phyloP scores from a whole-genome alignment of 1,139 yeast genomes.

The Hansenula sp. region DNA sequence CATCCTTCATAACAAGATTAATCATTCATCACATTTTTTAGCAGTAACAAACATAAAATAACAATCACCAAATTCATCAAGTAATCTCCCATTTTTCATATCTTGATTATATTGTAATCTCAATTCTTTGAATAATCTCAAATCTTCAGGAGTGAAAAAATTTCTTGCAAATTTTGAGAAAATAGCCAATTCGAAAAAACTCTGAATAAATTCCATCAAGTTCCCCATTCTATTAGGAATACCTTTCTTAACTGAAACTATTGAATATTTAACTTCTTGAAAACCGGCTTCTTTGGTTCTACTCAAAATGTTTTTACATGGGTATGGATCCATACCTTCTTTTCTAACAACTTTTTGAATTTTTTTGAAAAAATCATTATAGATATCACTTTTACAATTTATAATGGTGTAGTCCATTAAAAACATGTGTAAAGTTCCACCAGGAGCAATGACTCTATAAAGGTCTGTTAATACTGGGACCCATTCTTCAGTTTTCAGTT shows the following conservation, averaged over 20 bases:
- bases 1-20: too few species aligned
- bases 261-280: slow-evolving; percentile 20
- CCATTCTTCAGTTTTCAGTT: slow-evolving; percentile 29
- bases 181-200: slow-evolving; percentile 17
- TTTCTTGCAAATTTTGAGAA: slow-evolving; percentile 13
- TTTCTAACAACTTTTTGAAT: slow-evolving; percentile 21
- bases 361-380: slow-evolving; percentile 21
- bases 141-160: slow-evolving; percentile 10
- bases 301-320: slow-evolving; percentile 23
- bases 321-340: slow-evolving; percentile 29
- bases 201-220: slow-evolving; percentile 18
- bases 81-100: slow-evolving; percentile 12
- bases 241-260: slow-evolving; percentile 19
- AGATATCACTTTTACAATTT: slow-evolving; percentile 17
- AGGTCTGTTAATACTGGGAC: slow-evolving; percentile 32
- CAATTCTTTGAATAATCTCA: slow-evolving; percentile 13
- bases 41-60: slow-evolving; percentile 20
- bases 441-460: slow-evolving; percentile 34
- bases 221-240: slow-evolving; percentile 16
- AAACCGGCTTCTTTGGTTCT: slow-evolving; percentile 29
- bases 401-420: slow-evolving; percentile 27
- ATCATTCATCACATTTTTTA: slow-evolving; percentile 7
- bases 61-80: slow-evolving; percentile 19
- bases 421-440: slow-evolving; percentile 33
- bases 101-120: slow-evolving; percentile 18